Base-by-base conservation (phyloP, 371 early-diverging fungal genomes). In the Lichtheimia hyalospora region DNA sequence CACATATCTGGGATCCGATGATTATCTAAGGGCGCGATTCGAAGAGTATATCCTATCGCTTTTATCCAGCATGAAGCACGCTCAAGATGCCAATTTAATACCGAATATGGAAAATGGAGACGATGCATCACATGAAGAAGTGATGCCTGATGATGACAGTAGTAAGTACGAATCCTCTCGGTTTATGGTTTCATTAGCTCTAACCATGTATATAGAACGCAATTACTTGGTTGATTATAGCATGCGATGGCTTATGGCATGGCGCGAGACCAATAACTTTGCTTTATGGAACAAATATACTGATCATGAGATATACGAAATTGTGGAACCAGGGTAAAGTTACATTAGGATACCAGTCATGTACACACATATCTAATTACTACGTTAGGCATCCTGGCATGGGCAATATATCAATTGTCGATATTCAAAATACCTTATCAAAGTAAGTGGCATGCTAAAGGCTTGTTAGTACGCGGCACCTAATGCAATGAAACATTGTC, bases 1-100 rank as follows among this genome's bases (percentile, higher is more conserved):
- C 46, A 75, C 77, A 20, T 91, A 85, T 56, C 78, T 81, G 28
- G 93, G 92, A 24, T 86, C 88, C n/a, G 92, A 93, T 55, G 91
- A 91, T 53, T 89, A 90, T 59, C 75, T 93, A 20, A 82, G 93
- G 27, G 77, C 87, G 12, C 82, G 87, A 43, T 91, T 93, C 61
- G 92, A 93, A 69, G 77, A 81, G 55, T 93, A 93, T 60, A 70
- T 91, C 5, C 60, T 87, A 41, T 82, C 89, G 0, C 58, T 92
- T 15, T 69, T 92, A 44, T 84, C 88, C 0, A 89, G 89, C 18
- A 82, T 89, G 42, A 88, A 88, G 54, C 77, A 84, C 63, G 82
- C 85, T 2, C 83, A 84, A 49, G 74, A 70, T 39, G 70, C 79
- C 14, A 67, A 74, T 46, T 25, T 69, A 6, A 60, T 82, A 18